phyloP scores from a whole-genome alignment of 2,329 filamentous ascomycete species.

The Neocucurbitaria cava region DNA sequence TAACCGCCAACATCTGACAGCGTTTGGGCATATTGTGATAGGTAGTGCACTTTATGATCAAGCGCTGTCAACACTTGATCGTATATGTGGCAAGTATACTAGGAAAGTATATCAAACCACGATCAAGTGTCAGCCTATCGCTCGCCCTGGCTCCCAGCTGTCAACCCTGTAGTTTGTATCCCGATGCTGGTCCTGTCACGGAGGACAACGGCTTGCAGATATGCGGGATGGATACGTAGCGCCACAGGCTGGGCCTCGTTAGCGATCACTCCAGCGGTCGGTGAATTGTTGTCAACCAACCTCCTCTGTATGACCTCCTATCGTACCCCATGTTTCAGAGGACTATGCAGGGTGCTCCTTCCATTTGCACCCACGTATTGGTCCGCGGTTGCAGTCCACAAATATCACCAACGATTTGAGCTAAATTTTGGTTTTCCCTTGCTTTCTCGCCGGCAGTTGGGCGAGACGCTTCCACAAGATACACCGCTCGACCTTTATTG shows the following conservation, averaged over 20 bases:
- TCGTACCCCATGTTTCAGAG: constrained; percentile 21
- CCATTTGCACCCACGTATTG: constrained; percentile 19
- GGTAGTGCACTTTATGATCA: constrained; percentile 7
- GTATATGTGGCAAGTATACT: constrained; percentile 4
- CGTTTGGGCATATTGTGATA: constrained; percentile 12
- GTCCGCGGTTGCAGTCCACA: constrained; percentile 10
- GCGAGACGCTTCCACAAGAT: constrained; percentile 29
- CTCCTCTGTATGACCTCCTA: constrained; percentile 23
- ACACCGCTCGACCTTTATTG: constrained; percentile 23
- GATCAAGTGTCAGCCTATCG: constrained; percentile 13
- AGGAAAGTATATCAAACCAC: constrained; percentile 19
- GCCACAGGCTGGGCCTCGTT: constrained; percentile 13
- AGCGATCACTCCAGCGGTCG: constrained; percentile 6
- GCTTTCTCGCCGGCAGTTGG: constrained; percentile 26
- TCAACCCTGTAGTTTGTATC: constrained; percentile 19
- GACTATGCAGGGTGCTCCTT: constrained; percentile 23
- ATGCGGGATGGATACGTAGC: constrained; percentile 9
- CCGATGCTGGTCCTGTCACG: constrained; percentile 14
- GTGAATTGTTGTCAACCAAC: constrained; percentile 10
- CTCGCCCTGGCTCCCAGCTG: constrained; percentile 26
- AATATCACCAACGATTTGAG: constrained; percentile 14
- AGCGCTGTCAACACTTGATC: constrained; percentile 10
- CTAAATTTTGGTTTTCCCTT: constrained; percentile 32
- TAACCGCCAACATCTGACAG: constrained; percentile 20
- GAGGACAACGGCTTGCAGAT: constrained; percentile 4